These are phyloP conservation scores for Colletotrichum trifolii DNA, from an alignment of 2,329 filamentous ascomycete species.

Conservation along the genomic window DNA sequence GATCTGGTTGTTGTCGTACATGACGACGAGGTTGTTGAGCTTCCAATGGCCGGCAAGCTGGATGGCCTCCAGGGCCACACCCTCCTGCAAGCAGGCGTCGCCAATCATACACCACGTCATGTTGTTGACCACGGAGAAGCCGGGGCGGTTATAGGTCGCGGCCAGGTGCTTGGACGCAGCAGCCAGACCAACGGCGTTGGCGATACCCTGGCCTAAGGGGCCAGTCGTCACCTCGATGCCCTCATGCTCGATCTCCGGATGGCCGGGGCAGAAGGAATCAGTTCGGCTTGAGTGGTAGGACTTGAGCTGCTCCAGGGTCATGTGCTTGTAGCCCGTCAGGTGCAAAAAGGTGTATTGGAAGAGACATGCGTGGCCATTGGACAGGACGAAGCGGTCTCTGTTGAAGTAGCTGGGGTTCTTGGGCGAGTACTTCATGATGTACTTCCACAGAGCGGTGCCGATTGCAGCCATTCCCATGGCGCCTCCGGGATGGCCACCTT, in stretches of 20 bases:
- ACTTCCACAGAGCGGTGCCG: constrained; percentile 69
- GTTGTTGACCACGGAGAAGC: constrained; percentile 60
- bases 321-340: constrained; percentile 62
- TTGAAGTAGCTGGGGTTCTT: constrained; percentile 68
- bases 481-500: constrained; percentile 73
- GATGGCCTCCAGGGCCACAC: constrained; percentile 67
- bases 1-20: constrained; percentile 71
- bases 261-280: constrained; percentile 64
- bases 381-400: constrained; percentile 71
- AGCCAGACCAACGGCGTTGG: constrained; percentile 69
- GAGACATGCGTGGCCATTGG: constrained; percentile 68
- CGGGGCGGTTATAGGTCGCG: constrained; percentile 63
- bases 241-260: constrained; percentile 67
- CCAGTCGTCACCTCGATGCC: constrained; percentile 70
- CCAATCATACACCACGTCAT: constrained; percentile 68
- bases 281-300: constrained; percentile 58
- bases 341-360: constrained; percentile 66
- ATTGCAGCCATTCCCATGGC: constrained; percentile 72
- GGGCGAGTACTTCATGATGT: constrained; percentile 70
- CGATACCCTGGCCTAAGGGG: constrained; percentile 69
- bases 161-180: constrained; percentile 67
- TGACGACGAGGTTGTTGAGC: constrained; percentile 66
- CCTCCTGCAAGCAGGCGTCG: constrained; percentile 69
- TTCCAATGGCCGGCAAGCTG: constrained; percentile 65
- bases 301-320: constrained; percentile 68